Evolutionary conservation across 2,329 filamentous ascomycete species (phyloP).

Genomic region (Fusarium newnesense): DNA sequence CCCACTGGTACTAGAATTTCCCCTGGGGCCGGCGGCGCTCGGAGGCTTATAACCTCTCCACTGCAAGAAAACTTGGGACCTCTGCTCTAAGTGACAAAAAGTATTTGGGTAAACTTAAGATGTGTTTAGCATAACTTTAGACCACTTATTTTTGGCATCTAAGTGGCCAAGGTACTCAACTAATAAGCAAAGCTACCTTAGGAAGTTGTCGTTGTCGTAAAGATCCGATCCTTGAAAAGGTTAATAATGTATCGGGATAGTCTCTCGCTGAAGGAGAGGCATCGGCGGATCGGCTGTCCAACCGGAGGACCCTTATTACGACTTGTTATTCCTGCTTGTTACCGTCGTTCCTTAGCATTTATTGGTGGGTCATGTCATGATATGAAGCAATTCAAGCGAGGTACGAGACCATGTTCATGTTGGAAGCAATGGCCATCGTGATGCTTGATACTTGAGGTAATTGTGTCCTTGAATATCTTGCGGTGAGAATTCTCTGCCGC

Average conservation of each 20-base stretch:
- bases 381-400: conserved; percentile 1
- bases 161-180: background rate
- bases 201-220: conserved; percentile 11
- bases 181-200: background rate
- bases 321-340: conserved; percentile 24
- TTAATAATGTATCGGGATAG: conserved; percentile 7
- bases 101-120: background rate
- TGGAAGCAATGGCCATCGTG: background rate
- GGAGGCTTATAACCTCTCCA: background rate
- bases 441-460: conserved; percentile 10
- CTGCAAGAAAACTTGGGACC: background rate
- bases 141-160: background rate
- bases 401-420: background rate
- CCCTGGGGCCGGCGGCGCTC: conserved; percentile 17
- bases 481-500: conserved; percentile 8
- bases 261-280: conserved; percentile 2
- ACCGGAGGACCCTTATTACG: conserved; percentile 41
- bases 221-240: conserved; percentile 9
- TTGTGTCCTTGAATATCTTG: conserved; percentile 15
- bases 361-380: conserved; percentile 3
- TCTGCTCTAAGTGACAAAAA: background rate
- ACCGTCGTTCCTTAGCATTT: background rate
- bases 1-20: conserved; percentile 18
- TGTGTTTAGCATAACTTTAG: background rate
- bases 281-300: conserved; percentile 28